Percentiles rank a stretch among this genome's conserved stretches.
These are phyloP conservation scores for Gaertneriomyces semiglobifer DNA, from an alignment of 192 early-diverging fungal species.

Conservation along the genomic window DNA sequence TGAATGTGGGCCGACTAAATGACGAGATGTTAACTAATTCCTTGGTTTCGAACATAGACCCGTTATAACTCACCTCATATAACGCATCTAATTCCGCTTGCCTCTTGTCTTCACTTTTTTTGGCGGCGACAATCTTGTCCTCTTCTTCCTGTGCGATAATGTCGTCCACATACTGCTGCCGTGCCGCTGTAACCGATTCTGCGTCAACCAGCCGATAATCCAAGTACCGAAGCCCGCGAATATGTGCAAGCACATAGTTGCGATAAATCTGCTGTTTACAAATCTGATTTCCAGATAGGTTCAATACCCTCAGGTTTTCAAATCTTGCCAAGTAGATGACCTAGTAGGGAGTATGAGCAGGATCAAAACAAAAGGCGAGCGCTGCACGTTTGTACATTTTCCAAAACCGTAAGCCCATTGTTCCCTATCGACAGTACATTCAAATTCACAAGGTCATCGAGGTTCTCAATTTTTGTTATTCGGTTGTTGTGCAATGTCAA, in stretches of 20 bases:
- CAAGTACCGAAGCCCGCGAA: constrained; percentile 55
- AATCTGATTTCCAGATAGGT: constrained; percentile 52
- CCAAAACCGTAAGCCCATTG: constrained; percentile 48
- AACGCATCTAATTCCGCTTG: constrained; percentile 39
- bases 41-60: background rate
- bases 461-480: constrained; percentile 51
- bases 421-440: constrained; percentile 61
- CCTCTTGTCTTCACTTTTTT: constrained; percentile 40
- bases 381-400: constrained; percentile 40
- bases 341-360: constrained; percentile 21
- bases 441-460: constrained; percentile 58
- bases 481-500: constrained; percentile 64
- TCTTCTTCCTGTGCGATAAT: constrained; percentile 63
- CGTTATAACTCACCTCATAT: constrained; percentile 32
- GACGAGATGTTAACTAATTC: too few species aligned
- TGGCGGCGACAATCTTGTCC: constrained; percentile 48
- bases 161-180: constrained; percentile 61
- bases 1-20: constrained; percentile 51
- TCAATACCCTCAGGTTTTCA: constrained; percentile 53
- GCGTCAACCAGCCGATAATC: constrained; percentile 60
- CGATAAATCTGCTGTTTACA: constrained; percentile 58
- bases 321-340: constrained; percentile 53
- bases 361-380: background rate
- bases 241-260: constrained; percentile 55
- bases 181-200: constrained; percentile 47